Base-by-base conservation (phyloP, 345 rosid genomes). In the Citrus unshiu region DNA sequence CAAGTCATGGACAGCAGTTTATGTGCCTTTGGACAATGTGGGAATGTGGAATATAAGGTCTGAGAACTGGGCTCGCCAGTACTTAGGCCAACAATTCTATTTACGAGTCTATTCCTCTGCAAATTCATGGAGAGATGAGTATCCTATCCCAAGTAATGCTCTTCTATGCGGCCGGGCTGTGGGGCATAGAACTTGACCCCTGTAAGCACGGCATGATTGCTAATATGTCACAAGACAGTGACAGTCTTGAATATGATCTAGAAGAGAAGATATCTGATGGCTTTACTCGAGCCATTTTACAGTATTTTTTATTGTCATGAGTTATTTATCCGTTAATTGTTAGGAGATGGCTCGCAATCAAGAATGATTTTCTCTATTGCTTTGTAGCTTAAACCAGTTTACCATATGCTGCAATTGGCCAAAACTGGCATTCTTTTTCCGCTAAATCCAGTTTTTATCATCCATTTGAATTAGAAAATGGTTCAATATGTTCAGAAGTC, bases 11-110 rank as follows among this genome's bases (percentile, higher is more conserved):
- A 90, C 90, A 22, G 90, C 93, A 54, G 86, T 88, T 37, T 90
- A 90, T 84, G 78, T 90, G 89, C 88, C 95, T 19, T 49, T 92
- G 76, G 95, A 92, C 81, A 92, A 90, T 22, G 93, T 90, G 34
- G 95, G 95, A 68, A 90, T 92, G 93, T 92, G 95, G 95, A 92
- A 89, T 63, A 72, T 92, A 68, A 88, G 95, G 81, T 92, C 93
- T 0, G 93, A 90, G 86, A 88, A 87, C 81, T 92, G 93, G 95
- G 88, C 78, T 21, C 87, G 86, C 29, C 93, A 88, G 67, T 90
- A 92, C 81, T 75, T 92, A 30, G 95, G 93, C 34, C 95, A 92
- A 43, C 95, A 92, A 76, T 89, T 92, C 78, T 92, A 92, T 78
- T 85, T 90, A 30, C 86, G 91, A 0, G 89, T 92, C 0, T 85